Conservation (phyloP, 805 yeast species). For the Wickerhamomyces bisporus region DNA sequence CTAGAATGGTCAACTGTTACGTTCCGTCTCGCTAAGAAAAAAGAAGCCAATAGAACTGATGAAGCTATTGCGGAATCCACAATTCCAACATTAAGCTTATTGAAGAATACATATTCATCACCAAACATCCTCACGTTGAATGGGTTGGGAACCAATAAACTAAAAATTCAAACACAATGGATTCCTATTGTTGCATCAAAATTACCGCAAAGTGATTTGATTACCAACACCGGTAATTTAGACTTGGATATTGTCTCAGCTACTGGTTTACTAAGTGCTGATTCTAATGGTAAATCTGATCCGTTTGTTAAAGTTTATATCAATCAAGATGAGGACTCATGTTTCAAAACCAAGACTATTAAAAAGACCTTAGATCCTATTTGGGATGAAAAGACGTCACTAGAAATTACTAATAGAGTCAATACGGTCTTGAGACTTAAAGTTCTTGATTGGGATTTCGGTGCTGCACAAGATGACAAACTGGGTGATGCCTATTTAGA, state of each 20-base stretch:
- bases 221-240: slow-evolving; percentile 69
- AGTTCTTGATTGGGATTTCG: slow-evolving; percentile 90
- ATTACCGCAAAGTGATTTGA: slow-evolving; percentile 70
- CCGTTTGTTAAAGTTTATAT: slow-evolving; percentile 74
- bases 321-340: slow-evolving; percentile 51
- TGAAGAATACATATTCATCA: slow-evolving; percentile 58
- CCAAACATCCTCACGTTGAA: slow-evolving; percentile 53
- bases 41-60: slow-evolving; percentile 47
- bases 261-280: slow-evolving; percentile 73
- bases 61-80: slow-evolving; percentile 57
- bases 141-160: slow-evolving; percentile 46
- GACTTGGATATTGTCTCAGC: slow-evolving; percentile 60
- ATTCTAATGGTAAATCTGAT: slow-evolving; percentile 87
- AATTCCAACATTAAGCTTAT: slow-evolving; percentile 60
- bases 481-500: slow-evolving; percentile 62
- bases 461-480: slow-evolving; percentile 77
- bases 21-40: slow-evolving; percentile 56
- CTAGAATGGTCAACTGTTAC: slow-evolving; percentile 65
- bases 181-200: slow-evolving; percentile 60
- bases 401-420: slow-evolving; percentile 56
- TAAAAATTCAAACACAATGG: slow-evolving; percentile 66
- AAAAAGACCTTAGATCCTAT: slow-evolving; percentile 89
- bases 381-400: slow-evolving; percentile 69
- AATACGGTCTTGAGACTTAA: slow-evolving; percentile 53
- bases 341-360: slow-evolving; percentile 70